phyloP scores from a whole-genome alignment of 192 early-diverging fungal species.

The Chytriomyces sp. region DNA sequence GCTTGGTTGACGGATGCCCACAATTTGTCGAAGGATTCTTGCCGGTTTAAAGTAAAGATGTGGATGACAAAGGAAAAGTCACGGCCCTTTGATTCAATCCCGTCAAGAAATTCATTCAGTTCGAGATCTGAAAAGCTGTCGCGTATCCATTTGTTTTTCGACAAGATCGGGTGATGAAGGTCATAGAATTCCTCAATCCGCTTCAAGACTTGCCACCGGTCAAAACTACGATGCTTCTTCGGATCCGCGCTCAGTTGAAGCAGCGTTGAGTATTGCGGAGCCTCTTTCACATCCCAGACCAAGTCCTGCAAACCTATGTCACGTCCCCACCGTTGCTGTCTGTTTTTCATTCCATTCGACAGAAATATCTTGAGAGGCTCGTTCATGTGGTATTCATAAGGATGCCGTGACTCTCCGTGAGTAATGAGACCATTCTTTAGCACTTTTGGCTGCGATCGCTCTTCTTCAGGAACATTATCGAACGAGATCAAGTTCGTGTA shows the following conservation, averaged over 20 bases:
- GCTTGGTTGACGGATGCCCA: conserved; percentile 37
- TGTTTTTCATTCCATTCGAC: conserved; percentile 29
- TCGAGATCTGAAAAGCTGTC: conserved; percentile 24
- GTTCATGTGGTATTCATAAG: conserved; percentile 46
- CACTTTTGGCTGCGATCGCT: conserved; percentile 25
- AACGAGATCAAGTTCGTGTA: conserved; percentile 39
- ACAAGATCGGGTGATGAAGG: conserved; percentile 26
- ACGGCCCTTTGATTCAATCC: background rate
- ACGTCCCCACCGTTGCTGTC: conserved; percentile 37
- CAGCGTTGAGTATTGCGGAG: background rate
- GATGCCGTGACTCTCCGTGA: conserved; percentile 41
- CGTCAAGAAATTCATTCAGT: conserved; percentile 1
- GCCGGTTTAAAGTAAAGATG: conserved; percentile 36
- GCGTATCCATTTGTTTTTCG: conserved; percentile 38
- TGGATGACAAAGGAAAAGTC: conserved; percentile 33
- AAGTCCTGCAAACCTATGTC: conserved; percentile 29
- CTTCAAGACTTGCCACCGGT: conserved; percentile 31
- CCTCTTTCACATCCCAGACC: conserved; percentile 20
- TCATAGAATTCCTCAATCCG: conserved; percentile 34
- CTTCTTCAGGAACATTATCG: conserved; percentile 35
- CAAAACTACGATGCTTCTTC: background rate
- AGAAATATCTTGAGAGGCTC: conserved; percentile 35
- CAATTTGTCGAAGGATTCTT: conserved; percentile 28
- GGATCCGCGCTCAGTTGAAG: background rate
- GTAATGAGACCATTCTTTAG: conserved; percentile 27